Percentiles rank a stretch among this genome's conserved stretches.
Evolutionary conservation across 495 filamentous ascomycete genomes (phyloP).

Genomic region (Hypoxylon rickii): DNA sequence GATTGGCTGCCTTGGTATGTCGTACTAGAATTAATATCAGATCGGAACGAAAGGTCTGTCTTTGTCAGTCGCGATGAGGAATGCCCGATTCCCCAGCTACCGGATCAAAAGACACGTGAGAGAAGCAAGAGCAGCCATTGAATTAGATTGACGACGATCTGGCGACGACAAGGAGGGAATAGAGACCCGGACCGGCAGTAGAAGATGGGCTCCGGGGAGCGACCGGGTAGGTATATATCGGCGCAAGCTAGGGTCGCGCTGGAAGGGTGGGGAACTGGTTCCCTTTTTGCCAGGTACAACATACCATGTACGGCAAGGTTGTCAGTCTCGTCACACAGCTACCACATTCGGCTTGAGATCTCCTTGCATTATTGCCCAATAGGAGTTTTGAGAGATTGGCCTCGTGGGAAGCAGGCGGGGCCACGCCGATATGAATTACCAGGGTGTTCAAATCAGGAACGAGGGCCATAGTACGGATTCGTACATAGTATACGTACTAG

Average conservation of each 20-base stretch:
- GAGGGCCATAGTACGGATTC: too few relatives aligned
- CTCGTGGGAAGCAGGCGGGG: slow-evolving; percentile 37
- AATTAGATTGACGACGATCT: slow-evolving; percentile 21
- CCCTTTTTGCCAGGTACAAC: slow-evolving; percentile 31
- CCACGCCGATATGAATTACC: slow-evolving; percentile 14
- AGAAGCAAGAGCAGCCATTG: slow-evolving; percentile 38
- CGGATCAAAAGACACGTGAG: slow-evolving; percentile 36
- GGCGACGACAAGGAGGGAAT: slow-evolving; percentile 17
- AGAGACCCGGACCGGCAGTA: slow-evolving; percentile 26
- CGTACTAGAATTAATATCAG: background rate
- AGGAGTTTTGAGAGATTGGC: slow-evolving; percentile 35
- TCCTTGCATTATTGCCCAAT: slow-evolving; percentile 31
- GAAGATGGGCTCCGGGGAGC: slow-evolving; percentile 24
- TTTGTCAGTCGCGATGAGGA: slow-evolving; percentile 44
- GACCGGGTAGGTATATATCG: slow-evolving; percentile 23
- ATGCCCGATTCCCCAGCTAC: slow-evolving; percentile 52
- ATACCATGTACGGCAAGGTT: slow-evolving; percentile 31
- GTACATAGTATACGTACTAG: too few relatives aligned
- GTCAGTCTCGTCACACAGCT: slow-evolving; percentile 36
- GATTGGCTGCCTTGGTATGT: slow-evolving; percentile 3
- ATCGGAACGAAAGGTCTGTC: slow-evolving; percentile 32
- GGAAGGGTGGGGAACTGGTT: slow-evolving; percentile 27
- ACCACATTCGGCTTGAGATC: slow-evolving; percentile 29
- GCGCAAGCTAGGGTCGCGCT: slow-evolving; percentile 20
- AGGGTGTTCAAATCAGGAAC: slow-evolving; percentile 33